Base-by-base conservation (phyloP, 2,329 filamentous ascomycete genomes). In the Fusarium sp. region DNA sequence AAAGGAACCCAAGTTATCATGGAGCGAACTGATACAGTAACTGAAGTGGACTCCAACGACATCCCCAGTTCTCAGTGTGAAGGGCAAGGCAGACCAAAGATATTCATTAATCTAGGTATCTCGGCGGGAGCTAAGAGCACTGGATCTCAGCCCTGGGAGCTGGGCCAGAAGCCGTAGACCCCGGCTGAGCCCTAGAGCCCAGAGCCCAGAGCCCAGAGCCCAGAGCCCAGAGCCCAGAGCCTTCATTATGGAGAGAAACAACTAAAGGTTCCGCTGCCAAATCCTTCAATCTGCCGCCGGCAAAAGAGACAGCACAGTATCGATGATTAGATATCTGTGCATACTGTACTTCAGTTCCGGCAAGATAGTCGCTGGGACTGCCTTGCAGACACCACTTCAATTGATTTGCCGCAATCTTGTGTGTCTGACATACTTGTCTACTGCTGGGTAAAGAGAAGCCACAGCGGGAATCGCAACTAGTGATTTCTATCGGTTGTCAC, bases 341-440 rank as follows among this genome's bases (percentile, higher is more conserved):
- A 73, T 54, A 72, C 74, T 32, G 72, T 55, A 71, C 72, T 32
- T 74, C 63, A 27, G 63, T 58, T 41, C 51, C 47, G 37, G 25
- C 25, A 61, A 48, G 28, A 50, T 45, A 63, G 37, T 27, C 61
- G 58, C 27, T 55, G 59, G 47, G 53, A 62, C 55, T 67, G 46
- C 45, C 65, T 21, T 54, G 32, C 11, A 34, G 28, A 25, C 28
- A 34, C 34, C 10, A 40, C 20, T 54, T 65, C 27, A 27, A 59
- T 59, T 59, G 21, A 49, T 23, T 21, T 63, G 59, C 63, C 55
- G 47, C 56, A 66, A 45, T 23, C 30, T 48, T 37, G 25, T 42
- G 32, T 57, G 47, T 42, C 32, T 57, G 43, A 32, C 28, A 34
- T 51, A 18, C 16, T 9, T n/a, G 7, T 34, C 11, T 23, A 14